Percentiles rank a stretch among this genome's conserved stretches.
Conservation (phyloP, 2,329 filamentous ascomycete genomes). For the Fusarium globosum region DNA sequence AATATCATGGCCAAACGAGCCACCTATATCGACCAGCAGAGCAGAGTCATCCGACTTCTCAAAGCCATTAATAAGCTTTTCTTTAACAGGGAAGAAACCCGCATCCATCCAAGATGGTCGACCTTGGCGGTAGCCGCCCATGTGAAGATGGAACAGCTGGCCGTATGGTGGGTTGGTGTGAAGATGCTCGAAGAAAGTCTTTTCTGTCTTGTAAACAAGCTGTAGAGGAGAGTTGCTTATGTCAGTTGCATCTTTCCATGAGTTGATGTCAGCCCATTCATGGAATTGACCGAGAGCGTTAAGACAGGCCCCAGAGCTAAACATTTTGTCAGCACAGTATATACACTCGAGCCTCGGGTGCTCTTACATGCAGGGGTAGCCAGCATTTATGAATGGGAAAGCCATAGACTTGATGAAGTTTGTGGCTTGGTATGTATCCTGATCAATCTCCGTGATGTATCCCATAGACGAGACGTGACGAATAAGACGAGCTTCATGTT, state of each 20-base stretch:
- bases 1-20: constrained; percentile 51
- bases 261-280: constrained; percentile 45
- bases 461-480: constrained; percentile 54
- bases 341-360: fast-evolving
- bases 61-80: constrained; percentile 46
- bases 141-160: constrained; percentile 52
- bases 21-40: constrained; percentile 52
- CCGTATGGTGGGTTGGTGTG: constrained; percentile 46
- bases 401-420: constrained; percentile 52
- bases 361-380: constrained; percentile 49
- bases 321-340: not conserved
- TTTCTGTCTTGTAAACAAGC: constrained; percentile 49
- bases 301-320: constrained; percentile 24
- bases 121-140: constrained; percentile 52
- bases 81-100: constrained; percentile 51
- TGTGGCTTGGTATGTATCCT: constrained; percentile 52
- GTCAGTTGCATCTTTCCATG: constrained; percentile 47
- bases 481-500: constrained; percentile 46
- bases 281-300: constrained; percentile 45
- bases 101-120: constrained; percentile 50
- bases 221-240: constrained; percentile 46
- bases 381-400: constrained; percentile 49
- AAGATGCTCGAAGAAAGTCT: constrained; percentile 51
- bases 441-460: constrained; percentile 50
- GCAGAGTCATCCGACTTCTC: constrained; percentile 41